phyloP scores from a whole-genome alignment of 1,284 basidiomycete species.

The Cutaneotrichosporon spelunceum region DNA sequence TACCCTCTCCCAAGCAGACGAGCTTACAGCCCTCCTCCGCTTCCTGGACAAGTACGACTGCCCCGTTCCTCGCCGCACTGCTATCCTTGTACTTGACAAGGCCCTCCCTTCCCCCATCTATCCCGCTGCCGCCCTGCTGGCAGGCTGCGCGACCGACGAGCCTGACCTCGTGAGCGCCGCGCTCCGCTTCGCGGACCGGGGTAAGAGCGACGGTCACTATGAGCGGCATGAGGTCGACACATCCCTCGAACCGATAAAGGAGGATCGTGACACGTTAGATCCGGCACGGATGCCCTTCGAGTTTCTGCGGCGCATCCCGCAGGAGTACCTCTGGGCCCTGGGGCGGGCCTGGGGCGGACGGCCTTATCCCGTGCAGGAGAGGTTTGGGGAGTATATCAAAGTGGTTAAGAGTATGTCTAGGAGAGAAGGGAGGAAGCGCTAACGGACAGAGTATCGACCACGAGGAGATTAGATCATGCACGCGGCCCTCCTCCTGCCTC shows the following conservation, averaged over 20 bases:
- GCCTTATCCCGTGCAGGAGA: constrained; percentile 2
- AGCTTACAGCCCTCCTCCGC: not conserved
- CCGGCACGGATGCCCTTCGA: constrained; percentile 9
- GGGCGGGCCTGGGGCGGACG: not conserved
- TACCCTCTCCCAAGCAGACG: constrained; percentile 4
- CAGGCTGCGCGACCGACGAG: constrained; percentile 5
- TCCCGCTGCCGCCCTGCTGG: constrained; percentile 5
- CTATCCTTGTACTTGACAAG: not conserved
- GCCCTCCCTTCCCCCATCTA: not conserved
- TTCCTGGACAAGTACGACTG: constrained; percentile 16
- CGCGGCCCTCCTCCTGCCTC: no score
- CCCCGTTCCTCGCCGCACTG: not conserved
- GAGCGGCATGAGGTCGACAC: constrained; percentile 1
- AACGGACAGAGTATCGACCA: not conserved
- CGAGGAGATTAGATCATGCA: not conserved
- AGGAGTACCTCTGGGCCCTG: constrained; percentile 7
- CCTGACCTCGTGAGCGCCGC: not conserved
- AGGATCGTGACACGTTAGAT: constrained; percentile 2
- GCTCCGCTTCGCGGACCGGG: constrained; percentile 1
- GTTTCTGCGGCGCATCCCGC: constrained; percentile 2
- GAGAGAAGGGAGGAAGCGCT: not conserved
- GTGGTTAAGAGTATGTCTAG: constrained; percentile 3
- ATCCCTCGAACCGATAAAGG: not conserved
- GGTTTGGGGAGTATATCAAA: constrained; percentile 8
- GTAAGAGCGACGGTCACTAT: constrained; percentile 7